Evolutionary conservation across 2,329 filamentous ascomycete species (phyloP).

Genomic region (Parafenestella ontariensis): DNA sequence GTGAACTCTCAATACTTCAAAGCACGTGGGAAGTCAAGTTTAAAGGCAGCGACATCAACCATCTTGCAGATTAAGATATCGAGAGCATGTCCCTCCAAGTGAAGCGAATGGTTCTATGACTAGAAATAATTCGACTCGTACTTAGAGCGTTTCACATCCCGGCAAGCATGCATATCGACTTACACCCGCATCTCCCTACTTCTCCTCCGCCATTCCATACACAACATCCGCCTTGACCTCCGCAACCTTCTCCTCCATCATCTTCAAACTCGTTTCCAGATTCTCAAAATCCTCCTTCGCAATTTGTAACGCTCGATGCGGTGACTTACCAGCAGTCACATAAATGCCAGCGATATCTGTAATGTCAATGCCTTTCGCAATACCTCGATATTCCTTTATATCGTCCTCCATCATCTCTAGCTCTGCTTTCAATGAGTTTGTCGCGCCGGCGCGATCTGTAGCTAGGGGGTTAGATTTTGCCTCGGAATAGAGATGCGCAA

Average conservation of each 20-base stretch:
- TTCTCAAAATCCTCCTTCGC: constrained; percentile 19
- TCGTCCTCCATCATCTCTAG: constrained; percentile 20
- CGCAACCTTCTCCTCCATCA: constrained; percentile 6
- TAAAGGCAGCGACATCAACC: too few relatives aligned
- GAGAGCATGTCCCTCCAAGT: too few relatives aligned
- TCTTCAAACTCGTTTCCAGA: constrained; percentile 13
- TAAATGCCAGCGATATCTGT: constrained; percentile 21
- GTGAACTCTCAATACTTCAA: neutral
- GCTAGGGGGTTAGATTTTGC: constrained; percentile 5
- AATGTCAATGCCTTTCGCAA: constrained; percentile 10
- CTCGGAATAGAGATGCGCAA: constrained; percentile 9
- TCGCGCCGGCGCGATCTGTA: constrained; percentile 10
- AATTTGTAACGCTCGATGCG: constrained; percentile 15
- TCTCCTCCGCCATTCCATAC: constrained; percentile 8
- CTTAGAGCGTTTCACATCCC: too few relatives aligned
- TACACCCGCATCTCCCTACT: neutral
- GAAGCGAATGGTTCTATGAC: too few relatives aligned
- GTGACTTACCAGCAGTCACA: constrained; percentile 11
- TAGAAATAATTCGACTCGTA: too few relatives aligned
- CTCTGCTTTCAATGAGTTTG: constrained; percentile 19
- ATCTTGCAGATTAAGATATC: too few relatives aligned
- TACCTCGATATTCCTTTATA: constrained; percentile 9
- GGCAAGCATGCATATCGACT: too few relatives aligned
- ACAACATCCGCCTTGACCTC: constrained; percentile 16
- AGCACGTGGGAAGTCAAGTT: too few relatives aligned